These are phyloP conservation scores for Polymyxa betae DNA, from an alignment of 208 protist genomes.

Conservation along the genomic window DNA sequence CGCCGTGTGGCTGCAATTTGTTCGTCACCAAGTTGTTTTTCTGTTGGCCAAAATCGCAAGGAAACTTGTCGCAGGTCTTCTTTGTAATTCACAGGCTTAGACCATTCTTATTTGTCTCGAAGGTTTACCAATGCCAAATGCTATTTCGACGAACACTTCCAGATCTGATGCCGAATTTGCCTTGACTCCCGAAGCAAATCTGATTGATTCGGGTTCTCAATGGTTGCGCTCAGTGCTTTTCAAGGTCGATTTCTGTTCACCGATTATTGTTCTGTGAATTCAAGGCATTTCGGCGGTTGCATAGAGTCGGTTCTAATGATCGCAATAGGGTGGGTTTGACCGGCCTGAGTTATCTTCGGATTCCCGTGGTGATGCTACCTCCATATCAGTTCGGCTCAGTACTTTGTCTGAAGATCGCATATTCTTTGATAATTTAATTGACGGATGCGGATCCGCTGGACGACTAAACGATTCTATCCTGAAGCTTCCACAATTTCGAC, in stretches of 20 bases:
- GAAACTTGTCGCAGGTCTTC: neutral
- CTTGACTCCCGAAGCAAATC: neutral
- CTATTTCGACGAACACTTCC: neutral
- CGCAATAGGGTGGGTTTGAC: conserved; percentile 32
- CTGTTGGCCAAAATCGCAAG: conserved; percentile 15
- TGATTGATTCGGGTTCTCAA: neutral
- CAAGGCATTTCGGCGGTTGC: too few relatives aligned
- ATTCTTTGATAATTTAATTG: conserved; percentile 38
- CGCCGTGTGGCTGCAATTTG: neutral
- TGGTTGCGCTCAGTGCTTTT: neutral
- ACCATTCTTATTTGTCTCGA: too few relatives aligned
- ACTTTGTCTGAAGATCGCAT: neutral
- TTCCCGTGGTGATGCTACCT: neutral
- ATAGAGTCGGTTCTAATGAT: too few relatives aligned
- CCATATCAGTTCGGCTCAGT: neutral
- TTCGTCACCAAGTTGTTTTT: neutral
- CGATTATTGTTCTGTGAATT: neutral
- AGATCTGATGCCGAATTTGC: neutral
- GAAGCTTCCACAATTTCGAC: neutral
- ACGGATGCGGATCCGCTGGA: neutral
- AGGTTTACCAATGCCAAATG: too few relatives aligned
- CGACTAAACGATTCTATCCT: neutral
- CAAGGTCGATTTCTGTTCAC: neutral
- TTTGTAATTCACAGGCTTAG: conserved; percentile 4
- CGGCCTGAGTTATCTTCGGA: neutral